Conservation (phyloP, 2,329 filamentous ascomycete genomes). For the Mycosphaerelloides madeirae region DNA sequence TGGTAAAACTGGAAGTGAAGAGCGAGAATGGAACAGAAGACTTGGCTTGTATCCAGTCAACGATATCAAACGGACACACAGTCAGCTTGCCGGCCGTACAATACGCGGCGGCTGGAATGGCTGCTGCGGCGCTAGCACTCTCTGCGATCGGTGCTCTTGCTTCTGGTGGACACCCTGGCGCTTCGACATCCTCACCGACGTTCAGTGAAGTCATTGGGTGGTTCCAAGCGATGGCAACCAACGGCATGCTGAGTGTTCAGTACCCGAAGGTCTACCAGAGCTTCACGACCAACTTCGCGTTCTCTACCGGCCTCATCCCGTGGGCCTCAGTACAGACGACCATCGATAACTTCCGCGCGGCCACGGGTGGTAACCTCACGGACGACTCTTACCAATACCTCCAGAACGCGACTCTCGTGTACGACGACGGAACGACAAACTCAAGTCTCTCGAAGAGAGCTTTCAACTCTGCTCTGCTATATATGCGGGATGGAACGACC, state of each 20-base stretch:
- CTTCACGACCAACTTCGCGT: slow-evolving; percentile 90
- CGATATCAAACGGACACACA: slow-evolving; percentile 83
- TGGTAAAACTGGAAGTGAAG: slow-evolving; percentile 72
- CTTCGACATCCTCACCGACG: slow-evolving; percentile 68
- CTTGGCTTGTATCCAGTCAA: slow-evolving; percentile 77
- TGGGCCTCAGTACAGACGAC: slow-evolving; percentile 74
- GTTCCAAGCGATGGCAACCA: slow-evolving; percentile 92
- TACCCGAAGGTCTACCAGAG: slow-evolving; percentile 84
- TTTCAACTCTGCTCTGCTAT: slow-evolving; percentile 23
- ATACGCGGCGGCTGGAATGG: slow-evolving; percentile 78
- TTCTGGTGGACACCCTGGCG: slow-evolving; percentile 52
- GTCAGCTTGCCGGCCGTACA: slow-evolving; percentile 69
- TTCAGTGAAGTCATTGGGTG: slow-evolving; percentile 81
- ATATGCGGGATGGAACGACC: slow-evolving; percentile 30
- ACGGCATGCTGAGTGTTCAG: slow-evolving; percentile 89
- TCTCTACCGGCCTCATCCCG: slow-evolving; percentile 77
- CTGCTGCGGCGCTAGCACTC: slow-evolving; percentile 73
- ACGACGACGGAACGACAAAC: slow-evolving; percentile 52
- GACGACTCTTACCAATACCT: slow-evolving; percentile 71
- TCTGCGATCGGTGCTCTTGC: slow-evolving; percentile 66
- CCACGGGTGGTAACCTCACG: slow-evolving; percentile 83
- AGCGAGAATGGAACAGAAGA: slow-evolving; percentile 55
- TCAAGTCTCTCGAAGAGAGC: slow-evolving; percentile 33
- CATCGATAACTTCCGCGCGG: slow-evolving; percentile 77
- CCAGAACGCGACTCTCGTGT: slow-evolving; percentile 69